Evolutionary conservation across 352 stramenopile species (phyloP), one percentile per base, ranked within the genome.

Genomic region (Blastocystis sp.): DNA sequence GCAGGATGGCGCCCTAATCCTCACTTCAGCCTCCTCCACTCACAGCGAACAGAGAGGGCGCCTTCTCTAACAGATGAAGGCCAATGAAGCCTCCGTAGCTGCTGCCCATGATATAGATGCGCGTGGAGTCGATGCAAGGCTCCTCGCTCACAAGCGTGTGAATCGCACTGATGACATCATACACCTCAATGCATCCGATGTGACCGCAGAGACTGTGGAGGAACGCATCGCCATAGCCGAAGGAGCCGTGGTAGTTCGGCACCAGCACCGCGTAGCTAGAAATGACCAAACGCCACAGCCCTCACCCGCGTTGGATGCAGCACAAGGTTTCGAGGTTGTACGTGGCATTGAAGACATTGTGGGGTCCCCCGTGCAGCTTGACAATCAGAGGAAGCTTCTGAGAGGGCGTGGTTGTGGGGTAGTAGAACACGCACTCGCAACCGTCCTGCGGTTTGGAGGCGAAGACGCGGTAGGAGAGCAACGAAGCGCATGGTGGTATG

Each of bases 81-180:
- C 39, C 74, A 29, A 85, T 66, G 41, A 67, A 85, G 6, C 74
- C 74, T 50, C 74, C 74, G 37, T 85, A 85, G 45, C 74, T 85
- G 41, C 74, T 85, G 24, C 74, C 74, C 74, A 85, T 85, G 3
- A 67, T 9, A 69, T 55, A 70, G 3, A 85, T n/a, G 21, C 39
- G n/a, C 1, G 63, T 31, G 21, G 61, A n/a, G 55, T 66, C 45
- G 3, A 85, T 35, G 16, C 24, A 55, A 16, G 37, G 13, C 21
- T 19, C n/a, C 12, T 66, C 2, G 24, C 24, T 16, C 24, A 10
- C 29, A 19, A 60, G n/a, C 4, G 59, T 26, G 19, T 50, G 12
- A 12, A 85, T 50, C 1, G 50, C 51, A 29, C 21, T 13, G 51
- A 85, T 33, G 4, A 85, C 74, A 67, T 85, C 74, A 3, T 35